A percentile compares a stretch with the other conserved stretches of the same genome.
Evolutionary conservation across 805 yeast genomes (phyloP).

Genomic region (Metschnikowia shivogae): DNA sequence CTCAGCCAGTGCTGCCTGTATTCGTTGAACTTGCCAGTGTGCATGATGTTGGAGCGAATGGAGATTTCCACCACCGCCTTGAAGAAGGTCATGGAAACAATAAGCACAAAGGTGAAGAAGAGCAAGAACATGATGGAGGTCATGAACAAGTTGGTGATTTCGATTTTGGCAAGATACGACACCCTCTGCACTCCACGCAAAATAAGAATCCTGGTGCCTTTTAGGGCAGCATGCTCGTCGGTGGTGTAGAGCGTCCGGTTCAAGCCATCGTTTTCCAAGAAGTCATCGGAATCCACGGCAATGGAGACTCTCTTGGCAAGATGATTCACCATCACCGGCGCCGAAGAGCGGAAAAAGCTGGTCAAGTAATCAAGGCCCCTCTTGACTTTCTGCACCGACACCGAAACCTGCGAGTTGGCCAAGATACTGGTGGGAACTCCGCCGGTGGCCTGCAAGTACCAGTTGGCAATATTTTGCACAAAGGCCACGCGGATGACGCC

Average conservation of each 20-base stretch:
- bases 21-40: slow-evolving; percentile 62
- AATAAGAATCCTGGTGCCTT: slow-evolving; percentile 68
- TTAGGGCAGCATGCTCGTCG: slow-evolving; percentile 57
- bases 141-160: slow-evolving; percentile 78
- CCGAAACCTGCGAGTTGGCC: slow-evolving; percentile 61
- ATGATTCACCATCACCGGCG: slow-evolving; percentile 1
- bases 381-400: slow-evolving; percentile 65
- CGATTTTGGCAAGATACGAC: slow-evolving; percentile 77
- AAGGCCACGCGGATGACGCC: slow-evolving; percentile 77
- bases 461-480: slow-evolving; percentile 78
- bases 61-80: slow-evolving; percentile 66
- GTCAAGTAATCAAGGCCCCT: slow-evolving; percentile 20
- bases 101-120: slow-evolving; percentile 63
- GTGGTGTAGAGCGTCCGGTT: slow-evolving; percentile 57
- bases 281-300: slow-evolving; percentile 42
- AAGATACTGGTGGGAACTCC: slow-evolving; percentile 79
- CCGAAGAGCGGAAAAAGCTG: slow-evolving; percentile 3
- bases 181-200: slow-evolving; percentile 92
- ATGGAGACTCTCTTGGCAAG: slow-evolving; percentile 30
- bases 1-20: slow-evolving; percentile 80
- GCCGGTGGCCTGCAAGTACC: slow-evolving; percentile 96
- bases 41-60: slow-evolving; percentile 54
- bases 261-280: slow-evolving; percentile 40
- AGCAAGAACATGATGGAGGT: slow-evolving; percentile 83
- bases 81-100: slow-evolving; percentile 54